Evolutionary conservation across 352 stramenopile species (phyloP).

Genomic region (Phytopythium vexans): DNA sequence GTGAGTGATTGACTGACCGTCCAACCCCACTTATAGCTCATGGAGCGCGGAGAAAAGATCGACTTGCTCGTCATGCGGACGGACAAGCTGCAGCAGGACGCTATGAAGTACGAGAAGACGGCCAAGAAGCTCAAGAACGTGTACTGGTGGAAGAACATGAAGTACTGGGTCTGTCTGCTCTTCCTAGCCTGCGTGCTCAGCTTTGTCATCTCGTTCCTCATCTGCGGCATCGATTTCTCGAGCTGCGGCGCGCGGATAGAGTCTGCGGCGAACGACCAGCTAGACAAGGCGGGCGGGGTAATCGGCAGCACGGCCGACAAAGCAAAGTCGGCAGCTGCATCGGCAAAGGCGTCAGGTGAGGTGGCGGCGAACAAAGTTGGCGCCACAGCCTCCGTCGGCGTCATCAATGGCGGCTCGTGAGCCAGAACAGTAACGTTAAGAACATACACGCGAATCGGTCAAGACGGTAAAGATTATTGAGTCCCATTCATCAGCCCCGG

Average conservation of each 20-base stretch:
- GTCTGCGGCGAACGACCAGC: slow-evolving; percentile 25
- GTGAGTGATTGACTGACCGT: no score
- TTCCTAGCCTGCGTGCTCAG: slow-evolving; percentile 53
- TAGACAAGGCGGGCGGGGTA: slow-evolving; percentile 19
- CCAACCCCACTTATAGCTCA: slow-evolving; percentile 71
- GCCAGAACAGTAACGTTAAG: no score
- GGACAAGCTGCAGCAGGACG: slow-evolving; percentile 94
- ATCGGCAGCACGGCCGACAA: slow-evolving; percentile 13
- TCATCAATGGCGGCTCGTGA: no score
- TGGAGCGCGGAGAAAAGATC: slow-evolving; percentile 98
- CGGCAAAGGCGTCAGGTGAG: no score
- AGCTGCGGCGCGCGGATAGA: slow-evolving; percentile 50
- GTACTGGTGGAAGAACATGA: slow-evolving; percentile 88
- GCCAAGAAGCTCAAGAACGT: slow-evolving; percentile 90
- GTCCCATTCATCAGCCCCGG: no score
- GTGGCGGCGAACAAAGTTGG: no score
- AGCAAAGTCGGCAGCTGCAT: background rate
- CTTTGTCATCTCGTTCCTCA: slow-evolving; percentile 59
- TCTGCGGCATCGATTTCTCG: slow-evolving; percentile 75
- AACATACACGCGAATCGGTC: no score
- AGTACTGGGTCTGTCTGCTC: slow-evolving; percentile 66
- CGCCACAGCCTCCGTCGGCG: no score
- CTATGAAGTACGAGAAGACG: slow-evolving; percentile 95
- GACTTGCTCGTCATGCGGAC: slow-evolving; percentile 86
- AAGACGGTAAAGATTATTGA: no score